Percentiles rank a stretch among this genome's conserved stretches.
Conservation (phyloP, 148 eudicot genomes). For the Mesembryanthemum crystallinum region DNA sequence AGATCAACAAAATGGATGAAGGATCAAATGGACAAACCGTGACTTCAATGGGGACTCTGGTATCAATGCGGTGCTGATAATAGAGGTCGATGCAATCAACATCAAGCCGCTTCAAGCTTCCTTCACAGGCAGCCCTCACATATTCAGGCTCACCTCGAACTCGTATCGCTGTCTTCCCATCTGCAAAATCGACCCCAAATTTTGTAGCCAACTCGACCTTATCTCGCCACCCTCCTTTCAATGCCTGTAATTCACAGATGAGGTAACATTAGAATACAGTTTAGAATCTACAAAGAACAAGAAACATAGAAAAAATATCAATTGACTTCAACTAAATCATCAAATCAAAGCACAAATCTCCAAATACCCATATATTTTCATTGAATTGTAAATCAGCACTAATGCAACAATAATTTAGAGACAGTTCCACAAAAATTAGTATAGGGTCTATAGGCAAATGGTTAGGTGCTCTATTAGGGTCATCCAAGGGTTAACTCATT, state of each 20-base stretch:
- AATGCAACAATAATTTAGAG: no score
- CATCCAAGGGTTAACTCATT: no score
- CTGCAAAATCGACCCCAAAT: slow-evolving; percentile 23
- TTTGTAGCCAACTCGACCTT: slow-evolving; percentile 35
- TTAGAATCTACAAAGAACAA: no score
- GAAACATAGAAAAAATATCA: no score
- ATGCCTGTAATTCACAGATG: slow-evolving; percentile 22
- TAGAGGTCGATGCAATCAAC: slow-evolving; percentile 36
- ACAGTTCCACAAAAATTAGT: no score
- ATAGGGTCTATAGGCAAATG: no score
- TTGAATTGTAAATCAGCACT: no score
- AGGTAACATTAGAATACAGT: no score
- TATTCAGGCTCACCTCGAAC: slow-evolving; percentile 33
- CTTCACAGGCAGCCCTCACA: slow-evolving; percentile 37
- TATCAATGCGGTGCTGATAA: slow-evolving; percentile 35
- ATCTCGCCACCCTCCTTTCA: slow-evolving; percentile 33
- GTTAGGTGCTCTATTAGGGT: no score
- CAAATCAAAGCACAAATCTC: no score
- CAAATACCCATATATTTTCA: no score
- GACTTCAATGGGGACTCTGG: slow-evolving; percentile 38
- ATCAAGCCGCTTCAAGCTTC: slow-evolving; percentile 40
- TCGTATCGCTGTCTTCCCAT: slow-evolving; percentile 16
- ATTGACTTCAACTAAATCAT: no score
- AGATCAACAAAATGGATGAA: background rate
- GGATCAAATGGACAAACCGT: slow-evolving; percentile 27